Percentiles rank a stretch among this genome's conserved stretches.
Conservation (phyloP, 169 alveolate species). For the Eimeria tenella region DNA sequence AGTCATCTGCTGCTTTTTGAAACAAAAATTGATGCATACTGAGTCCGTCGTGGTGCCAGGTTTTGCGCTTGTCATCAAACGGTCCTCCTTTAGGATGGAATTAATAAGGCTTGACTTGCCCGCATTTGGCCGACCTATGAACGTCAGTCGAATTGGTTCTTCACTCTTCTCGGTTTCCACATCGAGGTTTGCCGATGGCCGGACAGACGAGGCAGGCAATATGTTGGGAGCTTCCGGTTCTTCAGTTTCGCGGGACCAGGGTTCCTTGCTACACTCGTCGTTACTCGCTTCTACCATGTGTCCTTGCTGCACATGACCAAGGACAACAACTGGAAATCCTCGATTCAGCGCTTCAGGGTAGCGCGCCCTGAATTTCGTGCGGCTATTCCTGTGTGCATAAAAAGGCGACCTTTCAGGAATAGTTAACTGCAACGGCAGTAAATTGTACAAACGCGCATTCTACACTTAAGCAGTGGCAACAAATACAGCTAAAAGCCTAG, state of each 20-base stretch:
- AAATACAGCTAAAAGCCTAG: too few species aligned
- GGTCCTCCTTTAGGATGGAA: constrained; percentile 85
- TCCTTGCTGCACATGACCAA: not conserved
- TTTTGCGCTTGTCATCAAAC: constrained; percentile 84
- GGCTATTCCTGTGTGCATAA: too few species aligned
- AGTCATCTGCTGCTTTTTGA: constrained; percentile 84
- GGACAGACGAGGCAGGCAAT: not conserved
- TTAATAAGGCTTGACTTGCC: constrained; percentile 90
- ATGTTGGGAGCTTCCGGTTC: not conserved
- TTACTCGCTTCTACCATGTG: not conserved
- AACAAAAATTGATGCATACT: constrained; percentile 82
- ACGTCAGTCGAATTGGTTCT: constrained; percentile 67
- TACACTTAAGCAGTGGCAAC: too few species aligned
- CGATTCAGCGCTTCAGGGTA: too few species aligned
- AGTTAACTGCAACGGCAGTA: too few species aligned
- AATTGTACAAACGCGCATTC: too few species aligned
- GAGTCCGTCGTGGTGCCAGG: constrained; percentile 91
- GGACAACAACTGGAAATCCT: too few species aligned
- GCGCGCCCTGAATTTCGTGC: too few species aligned
- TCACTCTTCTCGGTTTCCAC: not conserved
- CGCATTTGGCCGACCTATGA: constrained; percentile 87
- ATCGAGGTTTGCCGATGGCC: not conserved
- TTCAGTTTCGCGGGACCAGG: not conserved
- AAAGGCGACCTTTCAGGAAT: too few species aligned
- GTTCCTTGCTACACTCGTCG: not conserved